Conservation (phyloP, 2,329 filamentous ascomycete species). For the Epichloe sp. region DNA sequence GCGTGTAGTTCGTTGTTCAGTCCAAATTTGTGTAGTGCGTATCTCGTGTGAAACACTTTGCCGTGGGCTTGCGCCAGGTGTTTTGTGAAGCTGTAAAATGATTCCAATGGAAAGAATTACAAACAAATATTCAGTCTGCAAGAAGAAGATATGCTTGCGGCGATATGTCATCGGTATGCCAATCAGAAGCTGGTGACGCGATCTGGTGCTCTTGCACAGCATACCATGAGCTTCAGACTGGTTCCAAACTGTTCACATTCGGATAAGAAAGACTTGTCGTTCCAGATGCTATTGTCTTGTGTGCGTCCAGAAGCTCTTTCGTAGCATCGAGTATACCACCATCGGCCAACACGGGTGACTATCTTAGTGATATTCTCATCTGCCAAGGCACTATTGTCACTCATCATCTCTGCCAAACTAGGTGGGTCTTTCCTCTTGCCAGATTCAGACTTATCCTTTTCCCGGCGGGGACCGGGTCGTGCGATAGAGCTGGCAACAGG, state of each 20-base stretch:
- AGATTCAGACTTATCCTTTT: slow-evolving; percentile 7
- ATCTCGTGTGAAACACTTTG: not conserved
- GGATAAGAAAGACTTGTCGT: slow-evolving; percentile 56
- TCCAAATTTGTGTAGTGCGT: not conserved
- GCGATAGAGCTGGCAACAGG: slow-evolving; percentile 48
- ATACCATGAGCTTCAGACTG: slow-evolving; percentile 81
- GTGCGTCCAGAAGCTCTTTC: slow-evolving; percentile 48
- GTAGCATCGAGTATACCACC: slow-evolving; percentile 95
- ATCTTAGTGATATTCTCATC: slow-evolving; percentile 86
- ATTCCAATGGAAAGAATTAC: not conserved
- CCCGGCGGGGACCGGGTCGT: slow-evolving; percentile 11
- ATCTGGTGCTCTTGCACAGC: slow-evolving; percentile 73
- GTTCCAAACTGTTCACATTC: slow-evolving; percentile 83
- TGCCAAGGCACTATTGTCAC: slow-evolving; percentile 52
- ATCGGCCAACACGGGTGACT: slow-evolving; percentile 80
- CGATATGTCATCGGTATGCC: not conserved
- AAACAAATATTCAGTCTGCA: not conserved
- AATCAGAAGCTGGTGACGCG: slow-evolving; percentile 34
- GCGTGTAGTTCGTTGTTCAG: not conserved
- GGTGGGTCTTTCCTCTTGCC: slow-evolving; percentile 30
- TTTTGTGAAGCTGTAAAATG: not conserved
- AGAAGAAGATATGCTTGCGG: not conserved
- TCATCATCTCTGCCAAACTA: slow-evolving; percentile 59
- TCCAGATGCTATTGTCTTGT: slow-evolving; percentile 56
- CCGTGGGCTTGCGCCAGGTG: not conserved